These are phyloP conservation scores for Solanum clarkiae DNA, from an alignment of 257 asterid species.

Conservation along the genomic window DNA sequence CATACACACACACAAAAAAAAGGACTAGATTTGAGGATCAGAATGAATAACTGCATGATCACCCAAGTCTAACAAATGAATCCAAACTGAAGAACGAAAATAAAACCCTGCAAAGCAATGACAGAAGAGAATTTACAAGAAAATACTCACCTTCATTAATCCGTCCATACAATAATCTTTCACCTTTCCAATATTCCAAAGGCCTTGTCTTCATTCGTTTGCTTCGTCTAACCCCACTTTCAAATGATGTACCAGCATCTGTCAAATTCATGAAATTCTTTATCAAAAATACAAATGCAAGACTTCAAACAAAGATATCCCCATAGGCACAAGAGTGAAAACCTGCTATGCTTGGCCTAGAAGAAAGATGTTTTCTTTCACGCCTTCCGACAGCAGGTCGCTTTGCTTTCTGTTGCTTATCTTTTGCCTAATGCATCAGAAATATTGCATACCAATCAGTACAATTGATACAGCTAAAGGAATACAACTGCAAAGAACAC, in stretches of 20 bases:
- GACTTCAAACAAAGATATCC: neutral
- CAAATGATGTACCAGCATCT: slow-evolving; percentile 71
- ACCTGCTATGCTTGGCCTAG: slow-evolving; percentile 85
- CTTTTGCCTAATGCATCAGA: slow-evolving; percentile 4
- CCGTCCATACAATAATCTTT: slow-evolving; percentile 62
- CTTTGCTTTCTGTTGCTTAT: slow-evolving; percentile 7
- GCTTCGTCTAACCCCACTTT: slow-evolving; percentile 80
- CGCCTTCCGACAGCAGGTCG: slow-evolving; percentile 1
- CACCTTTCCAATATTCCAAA: slow-evolving; percentile 88
- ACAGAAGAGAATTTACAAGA: neutral
- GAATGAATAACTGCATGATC: neutral
- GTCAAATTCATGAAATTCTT: slow-evolving; percentile 13
- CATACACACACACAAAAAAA: neutral
- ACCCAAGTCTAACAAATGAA: neutral
- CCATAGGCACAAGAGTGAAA: neutral
- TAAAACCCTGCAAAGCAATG: neutral
- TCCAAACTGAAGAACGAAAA: neutral
- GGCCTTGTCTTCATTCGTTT: slow-evolving; percentile 75
- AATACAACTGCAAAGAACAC: neutral
- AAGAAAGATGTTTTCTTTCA: slow-evolving; percentile 12
- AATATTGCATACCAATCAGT: neutral
- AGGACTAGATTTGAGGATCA: neutral
- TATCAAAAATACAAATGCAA: neutral
- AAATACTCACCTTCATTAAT: slow-evolving; percentile 50
- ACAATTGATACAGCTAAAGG: neutral